phyloP scores from a whole-genome alignment of 2,329 filamentous ascomycete species.

The Cladosporium austrohemisphaericum region DNA sequence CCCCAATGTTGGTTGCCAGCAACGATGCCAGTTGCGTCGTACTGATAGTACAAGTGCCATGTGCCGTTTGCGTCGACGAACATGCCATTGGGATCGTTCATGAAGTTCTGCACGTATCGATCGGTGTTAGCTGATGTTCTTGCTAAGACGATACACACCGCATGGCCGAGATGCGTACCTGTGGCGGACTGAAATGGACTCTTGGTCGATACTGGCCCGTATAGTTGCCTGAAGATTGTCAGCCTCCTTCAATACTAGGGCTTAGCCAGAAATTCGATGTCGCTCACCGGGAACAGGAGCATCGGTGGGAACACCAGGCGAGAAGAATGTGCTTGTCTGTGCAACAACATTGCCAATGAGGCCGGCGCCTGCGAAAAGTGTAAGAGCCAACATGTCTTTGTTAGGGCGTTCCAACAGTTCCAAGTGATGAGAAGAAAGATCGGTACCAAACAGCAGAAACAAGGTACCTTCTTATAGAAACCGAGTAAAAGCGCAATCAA shows the following conservation, averaged over 20 bases:
- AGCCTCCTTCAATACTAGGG: background rate
- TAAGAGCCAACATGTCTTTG: conserved; percentile 2
- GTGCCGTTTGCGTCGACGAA: conserved; percentile 55
- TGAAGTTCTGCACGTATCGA: conserved; percentile 6
- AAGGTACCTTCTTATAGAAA: background rate
- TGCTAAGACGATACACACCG: too few relatives aligned
- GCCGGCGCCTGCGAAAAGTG: background rate
- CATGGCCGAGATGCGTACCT: background rate
- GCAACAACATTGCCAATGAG: conserved; percentile 4
- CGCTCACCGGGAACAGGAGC: conserved; percentile 27
- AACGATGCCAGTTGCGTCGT: conserved; percentile 48
- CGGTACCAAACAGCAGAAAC: background rate
- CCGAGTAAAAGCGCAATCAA: background rate
- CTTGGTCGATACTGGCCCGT: conserved; percentile 46
- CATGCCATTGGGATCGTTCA: conserved; percentile 63
- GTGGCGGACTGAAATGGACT: conserved; percentile 54
- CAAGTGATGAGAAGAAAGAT: too few relatives aligned
- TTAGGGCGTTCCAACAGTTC: too few relatives aligned
- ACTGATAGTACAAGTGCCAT: conserved; percentile 66
- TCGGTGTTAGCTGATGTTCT: too few relatives aligned
- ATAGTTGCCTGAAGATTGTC: conserved; percentile 35
- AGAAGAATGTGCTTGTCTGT: conserved; percentile 23
- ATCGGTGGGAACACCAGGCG: conserved; percentile 31
- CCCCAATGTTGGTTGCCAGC: conserved; percentile 64
- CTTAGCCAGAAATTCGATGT: background rate